phyloP scores from a whole-genome alignment of 345 rosid genomes.

The Camelina sativa region DNA sequence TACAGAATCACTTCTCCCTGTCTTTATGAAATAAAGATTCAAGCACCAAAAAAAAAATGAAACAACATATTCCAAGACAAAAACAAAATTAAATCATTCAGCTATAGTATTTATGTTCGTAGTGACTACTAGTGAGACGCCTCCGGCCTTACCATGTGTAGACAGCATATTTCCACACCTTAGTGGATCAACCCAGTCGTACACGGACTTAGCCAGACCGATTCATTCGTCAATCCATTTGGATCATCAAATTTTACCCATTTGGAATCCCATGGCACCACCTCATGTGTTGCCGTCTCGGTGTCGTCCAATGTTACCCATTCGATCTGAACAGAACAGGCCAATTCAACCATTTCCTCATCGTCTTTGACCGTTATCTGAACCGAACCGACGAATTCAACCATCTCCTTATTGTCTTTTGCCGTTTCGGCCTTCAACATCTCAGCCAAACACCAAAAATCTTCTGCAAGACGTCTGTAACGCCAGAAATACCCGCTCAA shows the following conservation, averaged over 20 bases:
- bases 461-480: slow-evolving; percentile 51
- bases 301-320: slow-evolving; percentile 42
- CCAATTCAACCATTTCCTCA: slow-evolving; percentile 15
- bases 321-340: slow-evolving; percentile 11
- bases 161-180: background rate
- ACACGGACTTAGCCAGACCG: background rate
- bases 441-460: slow-evolving; percentile 54
- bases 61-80: background rate
- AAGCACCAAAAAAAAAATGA: background rate
- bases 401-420: background rate
- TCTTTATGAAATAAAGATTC: background rate
- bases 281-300: background rate
- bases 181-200: background rate
- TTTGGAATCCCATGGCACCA: background rate
- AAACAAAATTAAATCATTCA: background rate
- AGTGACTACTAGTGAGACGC: slow-evolving; percentile 3
- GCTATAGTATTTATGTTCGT: background rate
- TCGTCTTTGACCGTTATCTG: slow-evolving; percentile 16
- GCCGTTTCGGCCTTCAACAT: slow-evolving; percentile 46
- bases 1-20: slow-evolving; percentile 8
- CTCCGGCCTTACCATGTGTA: background rate
- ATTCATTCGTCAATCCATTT: background rate
- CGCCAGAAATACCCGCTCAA: slow-evolving; percentile 40
- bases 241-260: slow-evolving; percentile 45
- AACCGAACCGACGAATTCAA: background rate